These are phyloP conservation scores for Eucalyptus brandiana DNA, from an alignment of 345 rosid genomes.

Conservation along the genomic window DNA sequence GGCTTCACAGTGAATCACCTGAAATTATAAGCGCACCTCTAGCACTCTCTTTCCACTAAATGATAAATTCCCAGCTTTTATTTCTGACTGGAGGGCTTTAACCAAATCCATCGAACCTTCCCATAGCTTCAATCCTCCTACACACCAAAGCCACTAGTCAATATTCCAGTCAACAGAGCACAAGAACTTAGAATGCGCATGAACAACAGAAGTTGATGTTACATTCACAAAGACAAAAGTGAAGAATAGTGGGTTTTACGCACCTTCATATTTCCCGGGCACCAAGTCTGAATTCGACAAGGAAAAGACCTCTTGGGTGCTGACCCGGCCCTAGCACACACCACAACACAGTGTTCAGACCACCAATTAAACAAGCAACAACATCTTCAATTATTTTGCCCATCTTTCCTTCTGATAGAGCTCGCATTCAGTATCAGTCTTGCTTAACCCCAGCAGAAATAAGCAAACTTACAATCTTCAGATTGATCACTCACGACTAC, in stretches of 20 bases:
- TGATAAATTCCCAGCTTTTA: constrained; percentile 32
- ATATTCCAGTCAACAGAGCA: not conserved
- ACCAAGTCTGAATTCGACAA: constrained; percentile 84
- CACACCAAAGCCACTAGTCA: not conserved
- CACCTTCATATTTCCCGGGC: constrained; percentile 95
- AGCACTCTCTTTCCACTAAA: constrained; percentile 57
- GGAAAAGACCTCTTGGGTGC: constrained; percentile 74
- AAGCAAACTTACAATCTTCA: not conserved
- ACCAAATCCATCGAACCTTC: constrained; percentile 95
- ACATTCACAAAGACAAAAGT: not conserved
- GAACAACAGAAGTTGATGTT: not conserved
- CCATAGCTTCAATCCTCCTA: constrained; percentile 97
- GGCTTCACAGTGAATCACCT: not conserved
- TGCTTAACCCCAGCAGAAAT: not conserved
- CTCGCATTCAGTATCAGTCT: not conserved
- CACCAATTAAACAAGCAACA: not conserved
- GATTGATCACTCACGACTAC: not conserved
- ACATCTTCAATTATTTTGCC: not conserved
- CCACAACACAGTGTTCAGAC: not conserved
- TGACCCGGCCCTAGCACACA: constrained; percentile 62
- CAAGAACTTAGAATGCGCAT: not conserved
- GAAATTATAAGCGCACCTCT: constrained; percentile 53
- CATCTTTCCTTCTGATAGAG: not conserved
- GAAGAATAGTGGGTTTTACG: not conserved
- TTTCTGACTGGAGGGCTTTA: constrained; percentile 53